Evolutionary conservation across 1,284 basidiomycete species (phyloP), one percentile per base, ranked within the genome.

Genomic region (Marasmius sp.): DNA sequence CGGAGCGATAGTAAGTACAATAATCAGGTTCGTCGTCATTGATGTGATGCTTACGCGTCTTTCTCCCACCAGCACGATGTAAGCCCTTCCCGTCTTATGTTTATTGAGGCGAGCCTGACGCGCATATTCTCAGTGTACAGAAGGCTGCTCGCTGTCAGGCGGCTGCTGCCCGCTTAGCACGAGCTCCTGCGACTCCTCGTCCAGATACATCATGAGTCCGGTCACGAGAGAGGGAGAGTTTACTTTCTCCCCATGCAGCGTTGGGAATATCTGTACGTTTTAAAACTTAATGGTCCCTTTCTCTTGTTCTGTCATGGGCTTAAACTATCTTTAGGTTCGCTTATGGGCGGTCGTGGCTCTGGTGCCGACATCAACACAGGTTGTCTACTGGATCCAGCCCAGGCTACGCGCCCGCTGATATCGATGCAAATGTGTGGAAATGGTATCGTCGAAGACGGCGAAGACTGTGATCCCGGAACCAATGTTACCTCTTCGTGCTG

Each of bases 241-340:
- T 59, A 72, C 75, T 7, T 95, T 96, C 73, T 94, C 92, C 0
- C 85, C 78, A 6, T 97, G 95, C 77, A 88, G 83, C 50, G 71
- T 96, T 48, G 95, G 95, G 55, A 96, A 96, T 72, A 88, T 97
- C 63, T 96, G 94, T 89, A 69, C 68, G 86, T 78, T 18, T 2
- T 47, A 8, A 8, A 8, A 1, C 8, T 14, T 11, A 7, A 14
- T n/a, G 33, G 16, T 18, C 34, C 50, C 41, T 38, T 52, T 48
- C 34, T 22, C 49, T 14, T 52, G 14, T 22, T 47, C n/a, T 33
- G 12, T 11, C 37, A 27, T 10, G 12, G 38, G 20, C 8, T 61
- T 37, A 27, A n/a, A 18, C 45, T 43, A 22, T 27, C 16, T 52
- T 7, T 61, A 88, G 87, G 87, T 67, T 85, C 87, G 18, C 68